Percentiles rank a stretch among this genome's conserved stretches.
These are phyloP conservation scores for Davidsoniella australis DNA, from an alignment of 2,329 filamentous ascomycete species.

Conservation along the genomic window DNA sequence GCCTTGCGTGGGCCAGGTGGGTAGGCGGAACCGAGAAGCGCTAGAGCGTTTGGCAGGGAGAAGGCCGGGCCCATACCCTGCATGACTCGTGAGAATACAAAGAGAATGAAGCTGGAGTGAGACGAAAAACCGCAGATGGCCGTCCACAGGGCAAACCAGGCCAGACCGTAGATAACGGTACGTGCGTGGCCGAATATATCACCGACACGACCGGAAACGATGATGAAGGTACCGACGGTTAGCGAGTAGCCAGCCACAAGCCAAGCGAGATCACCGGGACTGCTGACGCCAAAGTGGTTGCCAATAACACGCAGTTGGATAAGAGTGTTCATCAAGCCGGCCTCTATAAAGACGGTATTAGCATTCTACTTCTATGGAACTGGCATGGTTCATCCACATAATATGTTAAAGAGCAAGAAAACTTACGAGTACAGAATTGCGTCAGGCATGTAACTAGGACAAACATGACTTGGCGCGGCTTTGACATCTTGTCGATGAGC, in stretches of 20 bases:
- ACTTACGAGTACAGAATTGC: conserved; percentile 24
- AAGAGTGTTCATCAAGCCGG: conserved; percentile 21
- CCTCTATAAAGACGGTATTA: conserved; percentile 17
- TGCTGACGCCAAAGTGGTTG: conserved; percentile 24
- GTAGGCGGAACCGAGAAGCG: conserved; percentile 42
- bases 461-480: conserved; percentile 21
- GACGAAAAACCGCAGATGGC: conserved; percentile 28
- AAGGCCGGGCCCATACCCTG: conserved; percentile 47
- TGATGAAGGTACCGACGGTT: conserved; percentile 38
- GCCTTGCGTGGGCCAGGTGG: conserved; percentile 38
- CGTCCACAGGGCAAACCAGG: conserved; percentile 38
- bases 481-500: conserved; percentile 11
- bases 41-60: conserved; percentile 45
- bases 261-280: conserved; percentile 33
- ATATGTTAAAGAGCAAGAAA: neutral
- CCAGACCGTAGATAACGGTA: conserved; percentile 34
- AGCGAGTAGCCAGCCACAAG: conserved; percentile 39
- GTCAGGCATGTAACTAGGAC: conserved; percentile 28
- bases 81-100: conserved; percentile 27
- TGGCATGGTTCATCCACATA: neutral
- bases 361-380: conserved; percentile 6
- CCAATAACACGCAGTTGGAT: conserved; percentile 26
- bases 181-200: conserved; percentile 40
- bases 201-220: conserved; percentile 38
- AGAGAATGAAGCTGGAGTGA: conserved; percentile 28